A percentile compares a stretch with the other conserved stretches of the same genome.
phyloP scores from a whole-genome alignment of 1,284 basidiomycete genomes.

The Moniliella sp. region DNA sequence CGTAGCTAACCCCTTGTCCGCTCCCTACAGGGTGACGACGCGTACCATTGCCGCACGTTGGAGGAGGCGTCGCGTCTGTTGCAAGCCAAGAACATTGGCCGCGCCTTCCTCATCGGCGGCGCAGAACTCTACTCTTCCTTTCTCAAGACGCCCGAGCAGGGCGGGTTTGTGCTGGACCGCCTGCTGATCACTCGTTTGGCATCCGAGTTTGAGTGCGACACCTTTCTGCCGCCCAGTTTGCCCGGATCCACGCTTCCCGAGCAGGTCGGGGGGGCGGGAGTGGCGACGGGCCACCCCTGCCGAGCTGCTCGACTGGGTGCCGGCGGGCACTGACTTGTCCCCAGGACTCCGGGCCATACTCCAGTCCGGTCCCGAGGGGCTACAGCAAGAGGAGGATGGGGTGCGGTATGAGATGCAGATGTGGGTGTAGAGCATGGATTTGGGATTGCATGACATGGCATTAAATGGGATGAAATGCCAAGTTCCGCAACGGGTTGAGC shows the following conservation, averaged over 20 bases:
- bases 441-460: no score
- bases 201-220: conserved; percentile 58
- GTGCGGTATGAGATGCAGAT: background rate
- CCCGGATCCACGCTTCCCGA: background rate
- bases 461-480: no score
- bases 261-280: background rate
- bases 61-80: conserved; percentile 1
- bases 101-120: conserved; percentile 68
- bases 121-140: conserved; percentile 58
- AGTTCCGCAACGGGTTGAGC: no score
- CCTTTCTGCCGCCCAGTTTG: conserved; percentile 44
- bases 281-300: background rate
- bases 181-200: conserved; percentile 60
- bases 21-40: conserved; percentile 3
- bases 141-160: conserved; percentile 34
- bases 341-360: no score
- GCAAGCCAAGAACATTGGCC: conserved; percentile 4
- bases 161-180: conserved; percentile 6
- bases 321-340: no score
- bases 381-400: background rate
- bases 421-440: no score
- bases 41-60: no score
- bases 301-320: background rate
- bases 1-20: background rate
- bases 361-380: background rate